A percentile compares a stretch with the other conserved stretches of the same genome.
Evolutionary conservation across 331 rosid genomes (phyloP).

Genomic region (Quercus phellos): DNA sequence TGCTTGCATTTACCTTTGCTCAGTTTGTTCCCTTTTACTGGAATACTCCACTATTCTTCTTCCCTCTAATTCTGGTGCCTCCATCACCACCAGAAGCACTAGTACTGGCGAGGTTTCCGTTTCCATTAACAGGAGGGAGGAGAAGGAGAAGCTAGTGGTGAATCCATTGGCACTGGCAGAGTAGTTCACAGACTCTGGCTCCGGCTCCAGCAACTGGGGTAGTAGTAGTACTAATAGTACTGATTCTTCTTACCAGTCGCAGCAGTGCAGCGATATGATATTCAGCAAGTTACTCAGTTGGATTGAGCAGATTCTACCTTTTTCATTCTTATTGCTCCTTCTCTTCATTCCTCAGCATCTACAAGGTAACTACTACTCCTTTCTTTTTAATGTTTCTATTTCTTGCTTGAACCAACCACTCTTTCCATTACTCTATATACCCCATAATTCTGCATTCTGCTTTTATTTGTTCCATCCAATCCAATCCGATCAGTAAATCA

Average conservation of each 20-base stretch:
- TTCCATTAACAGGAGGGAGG: slow-evolving; percentile 43
- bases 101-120: slow-evolving; percentile 41
- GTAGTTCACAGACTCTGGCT: no score
- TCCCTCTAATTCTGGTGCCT: no score
- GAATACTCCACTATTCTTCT: slow-evolving; percentile 58
- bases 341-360: slow-evolving; percentile 86
- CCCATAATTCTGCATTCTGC: no score
- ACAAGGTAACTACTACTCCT: slow-evolving; percentile 45
- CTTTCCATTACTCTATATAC: not conserved
- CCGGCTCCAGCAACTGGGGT: slow-evolving; percentile 15
- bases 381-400: not conserved
- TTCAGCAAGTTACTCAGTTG: slow-evolving; percentile 68
- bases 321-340: slow-evolving; percentile 59
- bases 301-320: slow-evolving; percentile 86
- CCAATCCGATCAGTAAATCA: no score
- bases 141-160: no score
- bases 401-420: not conserved
- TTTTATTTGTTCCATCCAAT: no score
- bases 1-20: slow-evolving; percentile 41
- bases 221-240: not conserved
- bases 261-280: slow-evolving; percentile 44
- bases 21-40: slow-evolving; percentile 42
- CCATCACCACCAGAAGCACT: slow-evolving; percentile 19
- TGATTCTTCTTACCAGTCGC: slow-evolving; percentile 44
- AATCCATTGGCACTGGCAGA: no score